Evolutionary conservation across 139 green algal genomes (phyloP).

Genomic region (Micromonas commoda): DNA sequence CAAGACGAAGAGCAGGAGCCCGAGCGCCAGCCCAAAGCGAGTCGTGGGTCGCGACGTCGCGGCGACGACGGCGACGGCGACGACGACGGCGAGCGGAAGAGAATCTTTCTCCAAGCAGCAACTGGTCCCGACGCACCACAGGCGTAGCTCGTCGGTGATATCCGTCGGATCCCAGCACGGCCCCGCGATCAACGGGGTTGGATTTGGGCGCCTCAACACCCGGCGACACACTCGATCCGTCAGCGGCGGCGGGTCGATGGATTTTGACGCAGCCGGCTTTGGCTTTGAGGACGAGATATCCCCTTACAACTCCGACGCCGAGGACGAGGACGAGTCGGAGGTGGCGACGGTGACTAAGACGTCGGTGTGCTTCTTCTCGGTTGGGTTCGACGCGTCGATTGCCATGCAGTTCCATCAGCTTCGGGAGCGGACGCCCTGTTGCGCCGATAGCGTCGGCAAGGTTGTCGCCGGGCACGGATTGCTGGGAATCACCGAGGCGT

Average conservation of each 20-base stretch:
- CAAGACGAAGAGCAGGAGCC: conserved; percentile 1
- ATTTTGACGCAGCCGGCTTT: neutral
- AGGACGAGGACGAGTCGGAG: neutral
- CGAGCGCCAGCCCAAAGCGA: too few relatives aligned
- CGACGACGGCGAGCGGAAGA: too few relatives aligned
- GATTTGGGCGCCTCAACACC: neutral
- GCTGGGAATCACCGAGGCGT: neutral
- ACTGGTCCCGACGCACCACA: too few relatives aligned
- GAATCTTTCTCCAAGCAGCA: too few relatives aligned
- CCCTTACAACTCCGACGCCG: neutral
- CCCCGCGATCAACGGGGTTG: neutral
- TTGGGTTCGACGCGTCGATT: conserved; percentile 21
- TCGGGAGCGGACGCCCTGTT: conserved; percentile 3
- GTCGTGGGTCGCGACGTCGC: too few relatives aligned
- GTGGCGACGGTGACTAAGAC: neutral
- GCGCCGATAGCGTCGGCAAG: neutral
- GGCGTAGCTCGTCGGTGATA: neutral
- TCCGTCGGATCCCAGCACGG: neutral
- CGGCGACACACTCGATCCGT: neutral
- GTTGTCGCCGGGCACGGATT: neutral
- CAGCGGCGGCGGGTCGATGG: neutral
- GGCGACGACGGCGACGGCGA: too few relatives aligned
- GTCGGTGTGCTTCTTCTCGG: conserved; percentile 23
- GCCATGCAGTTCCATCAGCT: conserved; percentile 2
- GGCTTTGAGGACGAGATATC: neutral